These are phyloP conservation scores for Xylaria sp. DNA, from an alignment of 495 filamentous ascomycete genomes.

Conservation along the genomic window DNA sequence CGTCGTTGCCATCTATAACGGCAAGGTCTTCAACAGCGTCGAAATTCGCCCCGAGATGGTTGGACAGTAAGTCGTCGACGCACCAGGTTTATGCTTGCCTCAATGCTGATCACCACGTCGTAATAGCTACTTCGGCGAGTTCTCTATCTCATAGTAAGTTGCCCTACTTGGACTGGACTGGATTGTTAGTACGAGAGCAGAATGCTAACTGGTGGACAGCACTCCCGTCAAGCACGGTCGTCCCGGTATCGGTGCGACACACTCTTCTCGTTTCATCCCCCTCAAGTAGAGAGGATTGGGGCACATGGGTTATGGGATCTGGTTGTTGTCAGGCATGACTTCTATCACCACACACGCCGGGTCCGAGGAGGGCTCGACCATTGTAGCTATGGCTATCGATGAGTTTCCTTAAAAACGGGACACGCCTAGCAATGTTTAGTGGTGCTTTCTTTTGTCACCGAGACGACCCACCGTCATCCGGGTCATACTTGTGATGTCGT, in stretches of 20 bases:
- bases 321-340: slow-evolving; percentile 25
- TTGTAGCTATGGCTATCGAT: slow-evolving; percentile 31
- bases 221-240: slow-evolving; percentile 99
- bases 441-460: slow-evolving; percentile 26
- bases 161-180: not conserved
- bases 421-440: slow-evolving; percentile 23
- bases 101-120: slow-evolving; percentile 10
- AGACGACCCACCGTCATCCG: slow-evolving; percentile 12
- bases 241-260: slow-evolving; percentile 99
- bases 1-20: slow-evolving; percentile 98
- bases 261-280: slow-evolving; percentile 99
- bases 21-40: slow-evolving; percentile 99
- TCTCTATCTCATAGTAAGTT: slow-evolving; percentile 98
- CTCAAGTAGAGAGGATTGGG: slow-evolving; percentile 77
- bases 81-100: not conserved
- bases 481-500: slow-evolving; percentile 24
- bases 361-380: slow-evolving; percentile 7
- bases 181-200: not conserved
- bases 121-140: slow-evolving; percentile 87
- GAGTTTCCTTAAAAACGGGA: slow-evolving; percentile 24
- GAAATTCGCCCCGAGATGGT: slow-evolving; percentile 99
- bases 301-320: slow-evolving; percentile 23
- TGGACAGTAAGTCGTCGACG: slow-evolving; percentile 63
- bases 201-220: slow-evolving; percentile 61
- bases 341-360: slow-evolving; percentile 18